These are phyloP conservation scores for Novymonas esmeraldas DNA, from an alignment of 208 protist species.

Conservation along the genomic window DNA sequence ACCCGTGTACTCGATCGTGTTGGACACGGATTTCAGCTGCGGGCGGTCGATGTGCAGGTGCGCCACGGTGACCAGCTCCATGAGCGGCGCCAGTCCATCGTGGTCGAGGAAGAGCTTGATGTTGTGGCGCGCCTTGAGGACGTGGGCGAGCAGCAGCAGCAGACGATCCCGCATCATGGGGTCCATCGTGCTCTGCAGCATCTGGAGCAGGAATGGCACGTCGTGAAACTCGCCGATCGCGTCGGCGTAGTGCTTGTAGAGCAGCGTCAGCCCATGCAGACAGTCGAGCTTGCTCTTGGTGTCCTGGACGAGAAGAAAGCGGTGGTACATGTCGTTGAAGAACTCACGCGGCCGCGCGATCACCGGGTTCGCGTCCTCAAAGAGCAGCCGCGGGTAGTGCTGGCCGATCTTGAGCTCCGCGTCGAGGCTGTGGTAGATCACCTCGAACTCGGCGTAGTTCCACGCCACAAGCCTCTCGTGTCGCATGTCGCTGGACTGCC, in stretches of 20 bases:
- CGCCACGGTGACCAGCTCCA: slow-evolving; percentile 91
- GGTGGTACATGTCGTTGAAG: slow-evolving; percentile 94
- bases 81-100: slow-evolving; percentile 76
- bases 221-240: slow-evolving; percentile 89
- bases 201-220: slow-evolving; percentile 77
- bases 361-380: slow-evolving; percentile 72
- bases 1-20: slow-evolving; percentile 77
- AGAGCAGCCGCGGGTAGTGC: slow-evolving; percentile 90
- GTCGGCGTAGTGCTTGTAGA: slow-evolving; percentile 88
- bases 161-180: slow-evolving; percentile 88
- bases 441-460: slow-evolving; percentile 95
- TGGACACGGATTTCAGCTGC: slow-evolving; percentile 68
- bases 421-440: slow-evolving; percentile 87
- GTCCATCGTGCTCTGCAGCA: slow-evolving; percentile 77
- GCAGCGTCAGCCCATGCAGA: slow-evolving; percentile 88
- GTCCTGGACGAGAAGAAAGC: slow-evolving; percentile 88
- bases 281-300: slow-evolving; percentile 71
- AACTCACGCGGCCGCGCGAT: slow-evolving; percentile 87
- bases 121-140: slow-evolving; percentile 81
- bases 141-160: slow-evolving; percentile 77
- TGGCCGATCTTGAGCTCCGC: slow-evolving; percentile 89
- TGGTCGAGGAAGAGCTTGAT: slow-evolving; percentile 93
- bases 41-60: slow-evolving; percentile 93
- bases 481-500: slow-evolving; percentile 44
- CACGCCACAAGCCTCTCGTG: slow-evolving; percentile 65